A percentile compares a stretch with the other conserved stretches of the same genome.
These are phyloP conservation scores for Pichia sp. DNA, from an alignment of 1,139 yeast species.

Conservation along the genomic window DNA sequence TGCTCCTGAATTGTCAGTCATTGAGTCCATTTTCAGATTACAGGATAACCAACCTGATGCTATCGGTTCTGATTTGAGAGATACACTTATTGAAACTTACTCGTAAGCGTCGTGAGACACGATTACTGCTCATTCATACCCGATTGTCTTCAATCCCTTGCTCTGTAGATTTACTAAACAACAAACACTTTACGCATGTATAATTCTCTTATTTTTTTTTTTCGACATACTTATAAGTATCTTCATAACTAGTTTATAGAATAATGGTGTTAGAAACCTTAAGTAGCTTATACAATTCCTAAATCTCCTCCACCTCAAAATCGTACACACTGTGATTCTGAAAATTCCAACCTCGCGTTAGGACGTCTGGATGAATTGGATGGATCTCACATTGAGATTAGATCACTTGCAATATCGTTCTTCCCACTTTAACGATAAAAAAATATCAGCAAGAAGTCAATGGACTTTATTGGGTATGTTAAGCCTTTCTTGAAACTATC, in stretches of 20 bases:
- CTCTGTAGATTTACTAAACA: background rate
- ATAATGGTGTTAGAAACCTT: background rate
- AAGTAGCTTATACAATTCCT: too few relatives aligned
- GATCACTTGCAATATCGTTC: too few relatives aligned
- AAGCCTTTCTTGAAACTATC: background rate
- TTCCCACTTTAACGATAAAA: too few relatives aligned
- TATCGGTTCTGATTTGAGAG: constrained; percentile 77
- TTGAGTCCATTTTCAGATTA: constrained; percentile 90
- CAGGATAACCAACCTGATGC: constrained; percentile 86
- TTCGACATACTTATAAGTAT: background rate
- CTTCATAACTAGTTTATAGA: background rate
- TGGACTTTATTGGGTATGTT: constrained; percentile 22
- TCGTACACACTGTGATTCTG: too few relatives aligned
- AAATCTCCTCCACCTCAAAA: too few relatives aligned
- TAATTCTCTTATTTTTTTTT: background rate
- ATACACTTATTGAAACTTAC: constrained; percentile 85
- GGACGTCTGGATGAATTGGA: too few relatives aligned
- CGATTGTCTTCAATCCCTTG: constrained; percentile 1
- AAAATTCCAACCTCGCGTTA: too few relatives aligned
- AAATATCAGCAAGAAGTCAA: too few relatives aligned
- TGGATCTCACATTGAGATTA: too few relatives aligned
- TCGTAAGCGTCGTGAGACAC: constrained; percentile 24
- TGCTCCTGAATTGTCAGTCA: constrained; percentile 95
- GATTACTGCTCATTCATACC: background rate
- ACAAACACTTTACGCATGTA: background rate